Conservation (phyloP, 1,284 basidiomycete species). For the Ustilago sp. region DNA sequence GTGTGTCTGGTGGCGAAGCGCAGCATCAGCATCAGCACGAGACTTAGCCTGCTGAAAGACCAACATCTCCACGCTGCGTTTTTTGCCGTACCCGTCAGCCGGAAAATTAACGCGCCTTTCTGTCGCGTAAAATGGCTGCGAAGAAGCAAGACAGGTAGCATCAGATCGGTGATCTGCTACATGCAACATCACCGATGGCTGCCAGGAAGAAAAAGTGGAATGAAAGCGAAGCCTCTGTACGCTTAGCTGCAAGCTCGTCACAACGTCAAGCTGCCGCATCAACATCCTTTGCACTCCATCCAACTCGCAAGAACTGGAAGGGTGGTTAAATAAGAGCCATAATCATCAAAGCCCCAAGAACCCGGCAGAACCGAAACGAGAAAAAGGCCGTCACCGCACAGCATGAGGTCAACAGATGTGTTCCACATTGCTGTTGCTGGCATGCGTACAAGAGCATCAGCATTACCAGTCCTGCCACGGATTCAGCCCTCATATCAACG, state of each 20-base stretch:
- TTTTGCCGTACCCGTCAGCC: background rate
- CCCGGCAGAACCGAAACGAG: background rate
- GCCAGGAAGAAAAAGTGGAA: constrained; percentile 28
- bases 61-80: constrained; percentile 39
- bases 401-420: constrained; percentile 18
- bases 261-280: background rate
- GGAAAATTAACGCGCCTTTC: constrained; percentile 15
- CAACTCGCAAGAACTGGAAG: background rate
- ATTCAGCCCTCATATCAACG: background rate
- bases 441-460: constrained; percentile 21
- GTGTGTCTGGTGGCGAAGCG: constrained; percentile 13
- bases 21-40: background rate
- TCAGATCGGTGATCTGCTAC: constrained; percentile 13
- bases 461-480: constrained; percentile 8
- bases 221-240: background rate
- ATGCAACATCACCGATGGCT: constrained; percentile 21
- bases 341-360: background rate
- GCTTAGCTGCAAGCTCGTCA: constrained; percentile 10
- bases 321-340: too few species aligned
- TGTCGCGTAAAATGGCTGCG: constrained; percentile 37
- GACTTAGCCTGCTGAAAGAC: constrained; percentile 18
- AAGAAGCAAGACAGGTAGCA: background rate
- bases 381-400: background rate
- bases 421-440: constrained; percentile 24
- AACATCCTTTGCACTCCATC: background rate